Percentiles rank a stretch among this genome's conserved stretches.
These are phyloP conservation scores for Lachancea kluyveri DNA, from an alignment of 805 yeast genomes.

Conservation along the genomic window DNA sequence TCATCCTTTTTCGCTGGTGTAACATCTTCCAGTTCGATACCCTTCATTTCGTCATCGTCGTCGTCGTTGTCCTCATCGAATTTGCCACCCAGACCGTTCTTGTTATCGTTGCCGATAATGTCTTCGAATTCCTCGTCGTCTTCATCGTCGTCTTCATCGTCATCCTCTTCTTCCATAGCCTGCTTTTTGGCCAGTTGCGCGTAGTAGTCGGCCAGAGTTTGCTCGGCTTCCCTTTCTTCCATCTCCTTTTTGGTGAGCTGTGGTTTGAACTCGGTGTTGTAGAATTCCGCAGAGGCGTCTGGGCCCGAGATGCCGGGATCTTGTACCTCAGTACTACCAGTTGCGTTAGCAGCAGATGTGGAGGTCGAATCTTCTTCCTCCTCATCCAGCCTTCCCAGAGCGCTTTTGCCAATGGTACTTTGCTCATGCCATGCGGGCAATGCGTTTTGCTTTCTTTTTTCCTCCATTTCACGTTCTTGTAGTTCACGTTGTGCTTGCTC, in stretches of 20 bases:
- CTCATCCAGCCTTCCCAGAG: conserved; percentile 48
- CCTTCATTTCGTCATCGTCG: conserved; percentile 17
- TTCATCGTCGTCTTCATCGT: conserved; percentile 45
- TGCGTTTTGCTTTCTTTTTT: conserved; percentile 83
- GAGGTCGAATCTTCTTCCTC: conserved; percentile 36
- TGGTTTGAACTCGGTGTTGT: conserved; percentile 5
- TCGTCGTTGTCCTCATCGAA: conserved; percentile 8
- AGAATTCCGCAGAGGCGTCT: conserved; percentile 4
- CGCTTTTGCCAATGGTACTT: conserved; percentile 75
- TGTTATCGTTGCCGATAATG: conserved; percentile 16
- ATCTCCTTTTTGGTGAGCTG: conserved; percentile 31
- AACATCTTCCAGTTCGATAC: conserved; percentile 9
- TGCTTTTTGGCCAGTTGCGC: conserved; percentile 69
- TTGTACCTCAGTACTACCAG: conserved; percentile 17
- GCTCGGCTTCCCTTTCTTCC: conserved; percentile 64
- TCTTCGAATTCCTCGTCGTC: conserved; percentile 35
- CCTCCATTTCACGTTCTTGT: conserved; percentile 57
- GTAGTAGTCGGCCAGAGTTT: conserved; percentile 67
- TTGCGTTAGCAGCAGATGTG: conserved; percentile 7
- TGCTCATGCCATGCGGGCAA: conserved; percentile 95
- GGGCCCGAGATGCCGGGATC: conserved; percentile 9
- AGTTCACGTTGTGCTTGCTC: conserved; percentile 64
- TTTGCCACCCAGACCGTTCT: conserved; percentile 4
- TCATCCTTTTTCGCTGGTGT: conserved; percentile 3
- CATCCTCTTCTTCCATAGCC: conserved; percentile 54